Base-by-base conservation (phyloP, 2,329 filamentous ascomycete species). In the Penicillium sp. region DNA sequence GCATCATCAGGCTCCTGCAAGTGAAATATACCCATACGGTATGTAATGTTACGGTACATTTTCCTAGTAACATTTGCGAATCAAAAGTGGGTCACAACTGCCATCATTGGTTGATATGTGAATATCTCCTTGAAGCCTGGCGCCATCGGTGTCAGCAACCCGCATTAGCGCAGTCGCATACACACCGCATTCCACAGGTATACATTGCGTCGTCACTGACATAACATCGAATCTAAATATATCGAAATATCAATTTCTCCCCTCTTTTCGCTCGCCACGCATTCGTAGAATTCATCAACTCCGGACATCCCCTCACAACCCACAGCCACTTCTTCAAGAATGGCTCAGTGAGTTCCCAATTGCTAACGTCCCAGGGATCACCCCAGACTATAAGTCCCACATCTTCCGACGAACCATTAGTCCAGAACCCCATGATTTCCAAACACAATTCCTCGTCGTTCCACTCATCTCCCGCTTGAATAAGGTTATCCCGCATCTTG, bases 351-450 rank as follows among this genome's bases (percentile, higher is more conserved):
- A 77, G 69, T 58, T 83, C 81, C 81, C 81, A 83, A 9, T 72
- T 76, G 0, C 57, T 56, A 2, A 69, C 53, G 33, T 81, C 72
- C 68, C 74, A 77, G 0, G 80, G 70, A 6, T 80, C 75, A 0
- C 79, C 77, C 81, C 80, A 83, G 1, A 82, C 76, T 12, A 82
- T 68, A 1, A 82, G 41, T 1, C 68, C 72, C 18, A 71, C 65
- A 48, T 59, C 59, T n/a, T 56, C 56, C 1, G 46, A 51, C 1
- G 63, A 51, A 2, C 54, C 55, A 37, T 65, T 61, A 18, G 14
- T 45, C 67, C 67, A 69, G 26, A 69, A 69, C 18, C 72, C 71
- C 53, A 73, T 67, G 8, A 78, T 61, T 49, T 77, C 77, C 14
- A 61, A 45, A 49, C 75, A 77, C 2, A 77, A 55, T 35, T 72